These are phyloP conservation scores for Arthrobotrys sphaeroides DNA, from an alignment of 2,329 filamentous ascomycete genomes.

Conservation along the genomic window DNA sequence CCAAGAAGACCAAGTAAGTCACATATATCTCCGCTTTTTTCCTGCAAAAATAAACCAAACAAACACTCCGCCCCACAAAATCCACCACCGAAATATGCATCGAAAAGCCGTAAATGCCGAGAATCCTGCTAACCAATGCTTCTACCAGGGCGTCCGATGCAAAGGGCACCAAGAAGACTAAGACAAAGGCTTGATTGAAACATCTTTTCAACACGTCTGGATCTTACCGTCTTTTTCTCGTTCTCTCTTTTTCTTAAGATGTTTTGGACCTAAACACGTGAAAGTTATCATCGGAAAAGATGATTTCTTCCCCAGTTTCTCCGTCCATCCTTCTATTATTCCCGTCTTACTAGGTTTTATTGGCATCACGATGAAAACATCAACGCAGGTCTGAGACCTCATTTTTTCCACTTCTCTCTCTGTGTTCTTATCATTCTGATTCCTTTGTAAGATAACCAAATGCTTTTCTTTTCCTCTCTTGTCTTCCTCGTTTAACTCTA, in stretches of 20 bases:
- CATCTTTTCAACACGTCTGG: neutral
- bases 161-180: slow-evolving; percentile 38
- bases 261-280: slow-evolving; percentile 5
- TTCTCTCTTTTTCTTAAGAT: slow-evolving; percentile 6
- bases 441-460: slow-evolving; percentile 47
- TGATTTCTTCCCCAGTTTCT: neutral
- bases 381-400: slow-evolving; percentile 33
- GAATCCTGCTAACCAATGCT: slow-evolving; percentile 2
- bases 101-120: neutral
- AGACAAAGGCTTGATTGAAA: slow-evolving; percentile 42
- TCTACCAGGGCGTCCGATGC: slow-evolving; percentile 27
- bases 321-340: slow-evolving; percentile 7
- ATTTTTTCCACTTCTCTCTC: neutral
- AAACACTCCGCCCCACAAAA: neutral
- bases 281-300: neutral
- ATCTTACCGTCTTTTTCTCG: neutral
- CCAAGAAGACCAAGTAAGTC: slow-evolving; percentile 49
- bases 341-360: slow-evolving; percentile 24
- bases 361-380: slow-evolving; percentile 4
- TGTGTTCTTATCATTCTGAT: slow-evolving; percentile 17
- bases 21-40: neutral
- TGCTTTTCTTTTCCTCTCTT: neutral
- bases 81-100: neutral
- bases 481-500: neutral
- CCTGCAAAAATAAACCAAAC: neutral